A percentile compares a stretch with the other conserved stretches of the same genome.
These are phyloP conservation scores for Arctostaphylos glauca DNA, from an alignment of 148 eudicot species.

Conservation along the genomic window DNA sequence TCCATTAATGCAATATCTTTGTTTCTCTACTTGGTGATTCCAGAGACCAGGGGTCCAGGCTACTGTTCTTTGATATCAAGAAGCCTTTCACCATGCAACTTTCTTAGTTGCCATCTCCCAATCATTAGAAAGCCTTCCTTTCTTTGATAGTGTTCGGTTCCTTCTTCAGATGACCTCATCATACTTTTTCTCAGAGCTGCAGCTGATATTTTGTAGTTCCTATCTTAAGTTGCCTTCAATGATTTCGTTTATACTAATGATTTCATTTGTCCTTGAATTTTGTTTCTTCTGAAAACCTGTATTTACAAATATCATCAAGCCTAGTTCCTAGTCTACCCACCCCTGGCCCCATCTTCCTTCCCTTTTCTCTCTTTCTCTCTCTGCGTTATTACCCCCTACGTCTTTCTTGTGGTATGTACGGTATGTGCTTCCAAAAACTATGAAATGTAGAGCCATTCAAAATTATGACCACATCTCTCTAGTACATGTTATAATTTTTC, in stretches of 20 bases:
- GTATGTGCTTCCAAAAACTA: background rate
- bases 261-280: too few species aligned
- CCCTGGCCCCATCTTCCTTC: too few species aligned
- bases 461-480: background rate
- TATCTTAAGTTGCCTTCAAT: background rate
- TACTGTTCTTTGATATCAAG: background rate
- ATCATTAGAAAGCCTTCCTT: background rate
- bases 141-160: background rate
- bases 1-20: background rate
- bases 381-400: too few species aligned
- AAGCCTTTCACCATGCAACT: background rate
- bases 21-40: background rate
- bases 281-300: too few species aligned
- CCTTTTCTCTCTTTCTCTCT: too few species aligned
- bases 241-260: too few species aligned
- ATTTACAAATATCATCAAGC: background rate
- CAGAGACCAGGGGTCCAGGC: background rate
- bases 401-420: too few species aligned
- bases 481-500: background rate
- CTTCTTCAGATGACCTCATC: background rate
- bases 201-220: background rate
- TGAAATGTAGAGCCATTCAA: background rate
- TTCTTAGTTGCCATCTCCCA: background rate
- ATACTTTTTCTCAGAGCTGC: background rate
- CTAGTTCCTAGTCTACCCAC: background rate